These are phyloP conservation scores for Nakaseomyces uthaithaninus DNA, from an alignment of 1,139 yeast species.

Conservation along the genomic window DNA sequence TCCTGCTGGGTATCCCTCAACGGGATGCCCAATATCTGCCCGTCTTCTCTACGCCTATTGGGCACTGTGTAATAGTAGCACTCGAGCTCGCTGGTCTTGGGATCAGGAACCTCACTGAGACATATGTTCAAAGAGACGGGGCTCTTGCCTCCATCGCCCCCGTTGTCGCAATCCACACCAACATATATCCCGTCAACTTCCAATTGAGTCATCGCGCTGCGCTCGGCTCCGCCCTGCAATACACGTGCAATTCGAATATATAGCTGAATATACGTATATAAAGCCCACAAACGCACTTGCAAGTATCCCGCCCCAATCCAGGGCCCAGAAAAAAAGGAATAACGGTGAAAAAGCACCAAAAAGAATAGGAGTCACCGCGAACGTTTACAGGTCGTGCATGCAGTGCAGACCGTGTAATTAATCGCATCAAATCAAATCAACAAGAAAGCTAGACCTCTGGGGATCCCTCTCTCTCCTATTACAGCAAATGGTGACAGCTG, in stretches of 20 bases:
- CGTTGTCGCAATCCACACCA: background rate
- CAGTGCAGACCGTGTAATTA: background rate
- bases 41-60: background rate
- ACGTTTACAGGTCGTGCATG: background rate
- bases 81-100: background rate
- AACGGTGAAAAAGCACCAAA: too few species aligned
- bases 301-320: too few species aligned
- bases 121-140: slow-evolving; percentile 3
- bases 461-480: slow-evolving; percentile 5
- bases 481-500: too few species aligned
- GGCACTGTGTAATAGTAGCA: slow-evolving; percentile 8
- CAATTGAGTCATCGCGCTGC: background rate
- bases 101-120: background rate
- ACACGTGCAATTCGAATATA: background rate
- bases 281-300: too few species aligned
- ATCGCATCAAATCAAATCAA: background rate
- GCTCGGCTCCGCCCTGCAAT: too few species aligned
- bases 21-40: slow-evolving; percentile 22
- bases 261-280: background rate
- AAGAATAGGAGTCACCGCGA: background rate
- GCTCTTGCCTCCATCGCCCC: background rate
- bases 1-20: slow-evolving; percentile 24
- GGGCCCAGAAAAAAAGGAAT: too few species aligned
- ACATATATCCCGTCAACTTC: slow-evolving; percentile 1
- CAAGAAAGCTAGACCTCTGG: too few species aligned